Evolutionary conservation across 768 basidiomycete species (phyloP).

Genomic region (Lactarius tabidus): DNA sequence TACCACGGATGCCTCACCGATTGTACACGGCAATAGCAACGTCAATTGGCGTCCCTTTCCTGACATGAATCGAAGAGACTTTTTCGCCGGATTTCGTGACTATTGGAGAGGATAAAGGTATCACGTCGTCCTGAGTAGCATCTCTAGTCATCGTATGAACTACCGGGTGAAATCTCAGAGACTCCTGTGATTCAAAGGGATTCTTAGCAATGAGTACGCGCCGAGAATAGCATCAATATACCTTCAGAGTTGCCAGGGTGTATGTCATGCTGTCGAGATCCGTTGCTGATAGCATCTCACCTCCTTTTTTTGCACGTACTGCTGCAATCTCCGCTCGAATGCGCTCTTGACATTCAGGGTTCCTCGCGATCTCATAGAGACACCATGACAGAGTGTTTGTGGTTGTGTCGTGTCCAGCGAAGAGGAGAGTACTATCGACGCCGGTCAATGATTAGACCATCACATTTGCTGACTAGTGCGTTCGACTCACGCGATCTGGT

Average conservation of each 20-base stretch:
- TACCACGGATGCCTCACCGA: background rate
- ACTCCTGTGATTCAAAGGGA: background rate
- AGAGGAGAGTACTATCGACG: background rate
- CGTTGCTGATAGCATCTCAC: background rate
- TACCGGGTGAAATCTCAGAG: constrained; percentile 21
- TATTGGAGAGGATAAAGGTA: constrained; percentile 22
- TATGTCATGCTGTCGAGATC: constrained; percentile 7
- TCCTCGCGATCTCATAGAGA: constrained; percentile 5
- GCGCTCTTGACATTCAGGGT: constrained; percentile 4
- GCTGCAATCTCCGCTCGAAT: constrained; percentile 14
- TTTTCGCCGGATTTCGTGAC: background rate
- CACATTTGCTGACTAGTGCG: background rate
- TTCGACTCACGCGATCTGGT: constrained; percentile 19
- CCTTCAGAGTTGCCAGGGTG: constrained; percentile 5
- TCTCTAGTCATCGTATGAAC: constrained; percentile 1
- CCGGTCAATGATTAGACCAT: background rate
- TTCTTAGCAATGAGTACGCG: background rate
- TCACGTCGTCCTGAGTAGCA: constrained; percentile 24
- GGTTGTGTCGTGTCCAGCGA: constrained; percentile 1
- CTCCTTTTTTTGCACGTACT: constrained; percentile 6
- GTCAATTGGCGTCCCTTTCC: constrained; percentile 6
- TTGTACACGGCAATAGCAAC: background rate
- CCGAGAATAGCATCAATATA: background rate
- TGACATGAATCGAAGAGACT: constrained; percentile 3
- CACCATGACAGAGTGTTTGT: background rate